Percentiles rank a stretch among this genome's conserved stretches.
Evolutionary conservation across 192 early-diverging fungal genomes (phyloP).

Genomic region (Chytriomyces sp.): DNA sequence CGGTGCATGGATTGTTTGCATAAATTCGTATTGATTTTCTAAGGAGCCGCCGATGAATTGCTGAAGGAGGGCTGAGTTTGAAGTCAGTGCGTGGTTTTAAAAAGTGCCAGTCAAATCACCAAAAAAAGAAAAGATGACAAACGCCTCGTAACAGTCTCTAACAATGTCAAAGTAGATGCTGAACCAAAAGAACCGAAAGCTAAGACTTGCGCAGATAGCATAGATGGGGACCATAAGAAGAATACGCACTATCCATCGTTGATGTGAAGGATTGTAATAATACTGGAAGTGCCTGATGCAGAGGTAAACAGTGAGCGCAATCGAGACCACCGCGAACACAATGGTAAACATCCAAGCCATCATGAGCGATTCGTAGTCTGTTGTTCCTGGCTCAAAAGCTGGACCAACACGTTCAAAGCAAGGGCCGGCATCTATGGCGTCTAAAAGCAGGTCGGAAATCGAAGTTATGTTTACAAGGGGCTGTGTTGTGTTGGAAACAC

Average conservation of each 20-base stretch:
- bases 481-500: no score
- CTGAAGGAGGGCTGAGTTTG: constrained; percentile 50
- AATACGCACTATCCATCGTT: constrained; percentile 78
- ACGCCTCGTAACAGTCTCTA: constrained; percentile 75
- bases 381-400: constrained; percentile 34
- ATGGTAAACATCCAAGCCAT: constrained; percentile 31
- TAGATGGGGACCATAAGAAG: constrained; percentile 78
- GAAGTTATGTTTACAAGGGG: no score
- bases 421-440: no score
- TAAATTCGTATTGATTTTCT: constrained; percentile 47
- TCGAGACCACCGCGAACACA: constrained; percentile 24
- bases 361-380: constrained; percentile 26
- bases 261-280: constrained; percentile 60
- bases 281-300: constrained; percentile 29
- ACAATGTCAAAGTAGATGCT: constrained; percentile 65
- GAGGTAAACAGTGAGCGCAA: constrained; percentile 20
- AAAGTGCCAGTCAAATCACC: not conserved
- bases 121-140: constrained; percentile 76
- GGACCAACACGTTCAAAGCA: constrained; percentile 26
- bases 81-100: no score
- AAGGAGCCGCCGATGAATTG: constrained; percentile 63
- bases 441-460: no score
- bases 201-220: constrained; percentile 66
- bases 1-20: constrained; percentile 41
- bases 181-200: constrained; percentile 71